phyloP scores from a whole-genome alignment of 139 green algal genomes.

The Edaphochlamys debaryana region DNA sequence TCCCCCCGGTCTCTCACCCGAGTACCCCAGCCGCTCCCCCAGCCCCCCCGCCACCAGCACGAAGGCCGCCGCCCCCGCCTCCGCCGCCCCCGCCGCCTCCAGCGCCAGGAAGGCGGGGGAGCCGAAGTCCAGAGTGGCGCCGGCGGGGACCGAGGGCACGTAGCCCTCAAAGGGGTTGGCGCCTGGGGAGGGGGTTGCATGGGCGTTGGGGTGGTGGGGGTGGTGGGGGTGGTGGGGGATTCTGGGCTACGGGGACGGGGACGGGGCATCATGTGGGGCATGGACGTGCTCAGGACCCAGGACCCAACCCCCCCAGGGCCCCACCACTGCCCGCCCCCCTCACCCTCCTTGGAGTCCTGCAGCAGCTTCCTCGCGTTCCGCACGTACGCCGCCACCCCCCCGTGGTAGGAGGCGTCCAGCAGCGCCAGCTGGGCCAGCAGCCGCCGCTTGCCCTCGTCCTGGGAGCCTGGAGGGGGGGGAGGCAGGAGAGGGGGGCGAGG shows the following conservation, averaged over 20 bases:
- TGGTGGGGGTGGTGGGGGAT: too few relatives aligned
- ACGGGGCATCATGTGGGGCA: too few relatives aligned
- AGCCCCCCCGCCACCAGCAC: constrained; percentile 98
- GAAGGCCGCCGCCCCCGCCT: constrained; percentile 78
- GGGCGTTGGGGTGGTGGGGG: too few relatives aligned
- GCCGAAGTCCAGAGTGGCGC: constrained; percentile 85
- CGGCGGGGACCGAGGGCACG: constrained; percentile 86
- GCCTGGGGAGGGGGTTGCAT: constrained; percentile 55
- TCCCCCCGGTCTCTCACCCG: too few relatives aligned
- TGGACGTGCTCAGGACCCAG: too few relatives aligned
- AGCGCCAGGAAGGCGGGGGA: constrained; percentile 65
- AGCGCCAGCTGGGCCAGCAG: constrained; percentile 75
- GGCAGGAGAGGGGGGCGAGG: background rate
- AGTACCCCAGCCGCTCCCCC: constrained; percentile 96
- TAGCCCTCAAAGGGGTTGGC: constrained; percentile 95
- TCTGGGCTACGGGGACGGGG: too few relatives aligned
- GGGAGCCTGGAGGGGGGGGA: constrained; percentile 39
- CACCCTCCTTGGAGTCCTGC: constrained; percentile 81
- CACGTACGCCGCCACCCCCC: constrained; percentile 88
- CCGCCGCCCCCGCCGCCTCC: constrained; percentile 71
- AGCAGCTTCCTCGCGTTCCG: constrained; percentile 89
- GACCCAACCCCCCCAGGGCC: too few relatives aligned
- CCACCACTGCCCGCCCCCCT: background rate
- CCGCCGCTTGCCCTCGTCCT: constrained; percentile 68
- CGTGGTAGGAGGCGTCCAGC: constrained; percentile 85